A percentile compares a stretch with the other conserved stretches of the same genome.
These are phyloP conservation scores for Candida yuanshanica DNA, from an alignment of 805 yeast species.

Conservation along the genomic window DNA sequence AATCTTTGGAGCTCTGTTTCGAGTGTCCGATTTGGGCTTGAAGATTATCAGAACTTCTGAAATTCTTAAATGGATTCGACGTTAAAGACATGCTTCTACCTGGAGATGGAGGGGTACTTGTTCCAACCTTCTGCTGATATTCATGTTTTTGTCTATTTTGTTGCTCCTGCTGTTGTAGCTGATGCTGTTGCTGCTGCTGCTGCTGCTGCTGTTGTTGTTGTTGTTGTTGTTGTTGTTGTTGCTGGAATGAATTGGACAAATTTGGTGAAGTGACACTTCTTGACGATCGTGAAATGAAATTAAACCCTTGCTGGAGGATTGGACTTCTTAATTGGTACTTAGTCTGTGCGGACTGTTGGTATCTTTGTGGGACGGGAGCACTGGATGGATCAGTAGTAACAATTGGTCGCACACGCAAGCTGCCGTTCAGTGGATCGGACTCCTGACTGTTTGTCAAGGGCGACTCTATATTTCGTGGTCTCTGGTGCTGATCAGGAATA, in stretches of 20 bases:
- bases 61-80: slow-evolving; percentile 27
- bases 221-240: neutral
- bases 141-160: no score
- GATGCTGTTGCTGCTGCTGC: no score
- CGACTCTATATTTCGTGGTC: no score
- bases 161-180: no score
- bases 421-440: neutral
- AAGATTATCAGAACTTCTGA: slow-evolving; percentile 24
- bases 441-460: neutral
- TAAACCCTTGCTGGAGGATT: slow-evolving; percentile 32
- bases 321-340: slow-evolving; percentile 27
- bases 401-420: slow-evolving; percentile 13
- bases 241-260: slow-evolving; percentile 1
- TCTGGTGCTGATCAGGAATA: neutral
- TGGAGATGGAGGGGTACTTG: slow-evolving; percentile 16
- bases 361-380: slow-evolving; percentile 15
- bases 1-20: slow-evolving; percentile 28
- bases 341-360: slow-evolving; percentile 13
- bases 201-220: neutral
- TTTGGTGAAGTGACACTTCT: slow-evolving; percentile 22
- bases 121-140: neutral
- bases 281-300: slow-evolving; percentile 26
- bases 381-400: slow-evolving; percentile 12
- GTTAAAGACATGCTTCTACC: slow-evolving; percentile 31
- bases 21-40: slow-evolving; percentile 2